Percentiles rank a stretch among this genome's conserved stretches.
These are phyloP conservation scores for Cladosporium sp. DNA, from an alignment of 2,329 filamentous ascomycete species.

Conservation along the genomic window DNA sequence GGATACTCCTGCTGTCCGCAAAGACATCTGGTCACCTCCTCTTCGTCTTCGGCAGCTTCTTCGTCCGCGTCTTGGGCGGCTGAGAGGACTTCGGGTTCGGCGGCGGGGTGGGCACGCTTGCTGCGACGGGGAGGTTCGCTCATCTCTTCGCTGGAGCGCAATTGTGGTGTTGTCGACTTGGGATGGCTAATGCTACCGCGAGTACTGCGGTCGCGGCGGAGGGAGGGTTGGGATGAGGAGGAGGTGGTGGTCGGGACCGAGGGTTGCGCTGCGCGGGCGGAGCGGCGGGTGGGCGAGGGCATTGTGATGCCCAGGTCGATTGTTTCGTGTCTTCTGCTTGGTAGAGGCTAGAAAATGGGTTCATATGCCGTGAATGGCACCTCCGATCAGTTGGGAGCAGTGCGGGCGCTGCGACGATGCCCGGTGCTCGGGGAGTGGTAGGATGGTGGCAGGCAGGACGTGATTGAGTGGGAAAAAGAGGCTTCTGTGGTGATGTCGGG, in stretches of 20 bases:
- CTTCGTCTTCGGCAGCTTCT: conserved; percentile 57
- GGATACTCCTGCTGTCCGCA: conserved; percentile 95
- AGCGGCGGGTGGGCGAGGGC: conserved; percentile 58
- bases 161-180: conserved; percentile 70
- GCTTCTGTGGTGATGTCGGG: too few relatives aligned
- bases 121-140: conserved; percentile 71
- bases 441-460: neutral
- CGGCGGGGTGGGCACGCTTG: conserved; percentile 68
- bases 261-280: conserved; percentile 60
- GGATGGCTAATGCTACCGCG: conserved; percentile 67
- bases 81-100: conserved; percentile 49
- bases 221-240: conserved; percentile 56
- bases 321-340: neutral
- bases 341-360: neutral
- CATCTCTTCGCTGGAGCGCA: conserved; percentile 63
- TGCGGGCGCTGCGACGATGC: neutral
- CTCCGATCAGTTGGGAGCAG: neutral
- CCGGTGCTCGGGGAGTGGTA: neutral
- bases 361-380: neutral
- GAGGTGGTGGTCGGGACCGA: conserved; percentile 74
- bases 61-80: conserved; percentile 39
- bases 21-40: conserved; percentile 90
- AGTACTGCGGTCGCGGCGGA: conserved; percentile 67
- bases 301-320: conserved; percentile 15
- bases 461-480: too few relatives aligned